Percentiles rank a stretch among this genome's conserved stretches.
Evolutionary conservation across 495 filamentous ascomycete species (phyloP).

Genomic region (Extremus antarcticus): DNA sequence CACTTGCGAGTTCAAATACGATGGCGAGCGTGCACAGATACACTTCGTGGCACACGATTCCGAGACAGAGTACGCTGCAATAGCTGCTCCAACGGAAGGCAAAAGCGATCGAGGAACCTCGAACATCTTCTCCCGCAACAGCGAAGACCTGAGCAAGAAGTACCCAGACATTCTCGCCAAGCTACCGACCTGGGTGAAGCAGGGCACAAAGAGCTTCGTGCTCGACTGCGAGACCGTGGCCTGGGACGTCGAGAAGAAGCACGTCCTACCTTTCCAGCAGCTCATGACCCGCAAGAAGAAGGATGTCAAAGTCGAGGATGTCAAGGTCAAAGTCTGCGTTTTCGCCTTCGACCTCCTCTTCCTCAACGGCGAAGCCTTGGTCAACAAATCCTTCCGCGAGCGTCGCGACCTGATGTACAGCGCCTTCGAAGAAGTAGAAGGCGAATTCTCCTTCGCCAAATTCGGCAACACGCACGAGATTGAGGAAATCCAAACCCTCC

Average conservation of each 20-base stretch:
- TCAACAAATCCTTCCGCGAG: constrained; percentile 77
- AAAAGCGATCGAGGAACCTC: constrained; percentile 55
- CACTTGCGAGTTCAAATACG: constrained; percentile 98
- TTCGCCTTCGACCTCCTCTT: constrained; percentile 95
- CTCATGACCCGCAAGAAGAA: constrained; percentile 96
- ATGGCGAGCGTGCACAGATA: constrained; percentile 93
- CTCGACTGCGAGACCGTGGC: constrained; percentile 97
- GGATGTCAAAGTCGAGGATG: constrained; percentile 92
- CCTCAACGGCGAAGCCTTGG: constrained; percentile 81
- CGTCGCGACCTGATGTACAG: constrained; percentile 64
- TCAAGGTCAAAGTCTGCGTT: constrained; percentile 94
- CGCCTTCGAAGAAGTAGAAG: constrained; percentile 66
- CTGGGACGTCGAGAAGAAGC: constrained; percentile 87
- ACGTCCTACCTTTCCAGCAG: constrained; percentile 92
- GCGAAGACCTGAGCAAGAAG: constrained; percentile 91
- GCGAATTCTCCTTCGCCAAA: constrained; percentile 86
- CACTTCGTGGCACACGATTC: constrained; percentile 87
- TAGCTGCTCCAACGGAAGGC: constrained; percentile 40
- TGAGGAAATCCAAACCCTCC: constrained; percentile 81
- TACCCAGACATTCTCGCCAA: constrained; percentile 91
- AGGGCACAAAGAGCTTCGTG: constrained; percentile 84
- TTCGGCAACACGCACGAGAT: constrained; percentile 77
- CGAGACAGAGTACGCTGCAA: constrained; percentile 47
- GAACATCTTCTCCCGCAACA: constrained; percentile 93
- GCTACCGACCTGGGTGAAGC: constrained; percentile 77